phyloP scores from a whole-genome alignment of 805 yeast genomes.

The Kodamaea kakaduensis region DNA sequence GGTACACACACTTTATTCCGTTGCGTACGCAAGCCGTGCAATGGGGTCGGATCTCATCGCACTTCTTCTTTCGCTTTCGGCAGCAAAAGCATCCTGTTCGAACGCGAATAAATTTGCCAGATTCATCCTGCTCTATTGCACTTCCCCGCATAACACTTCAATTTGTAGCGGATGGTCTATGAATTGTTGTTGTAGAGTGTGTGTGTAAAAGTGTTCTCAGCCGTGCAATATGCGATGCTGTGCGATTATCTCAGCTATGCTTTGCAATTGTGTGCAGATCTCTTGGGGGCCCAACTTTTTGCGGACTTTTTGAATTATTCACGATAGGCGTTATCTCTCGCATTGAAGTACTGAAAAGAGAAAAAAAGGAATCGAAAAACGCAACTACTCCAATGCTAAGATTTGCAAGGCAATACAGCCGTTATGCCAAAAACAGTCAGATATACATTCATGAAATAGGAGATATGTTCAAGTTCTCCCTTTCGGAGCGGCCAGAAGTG shows the following conservation, averaged over 20 bases:
- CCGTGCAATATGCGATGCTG: no score
- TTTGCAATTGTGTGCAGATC: no score
- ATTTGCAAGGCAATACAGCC: constrained; percentile 6
- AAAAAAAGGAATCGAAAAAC: background rate
- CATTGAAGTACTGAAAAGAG: background rate
- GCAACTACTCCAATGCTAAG: background rate
- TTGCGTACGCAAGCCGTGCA: constrained; percentile 13
- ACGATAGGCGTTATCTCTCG: no score
- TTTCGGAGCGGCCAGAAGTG: constrained; percentile 11
- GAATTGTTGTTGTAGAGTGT: no score
- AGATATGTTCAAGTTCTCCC: constrained; percentile 10
- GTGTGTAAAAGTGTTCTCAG: no score
- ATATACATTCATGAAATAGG: constrained; percentile 11
- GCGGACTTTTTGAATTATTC: no score
- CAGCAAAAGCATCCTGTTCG: constrained; percentile 15
- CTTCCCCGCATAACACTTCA: no score
- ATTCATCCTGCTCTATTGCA: no score
- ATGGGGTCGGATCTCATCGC: constrained; percentile 14
- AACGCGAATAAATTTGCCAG: constrained; percentile 7
- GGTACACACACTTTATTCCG: constrained; percentile 12
- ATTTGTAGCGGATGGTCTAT: no score
- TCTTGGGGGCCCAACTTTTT: no score
- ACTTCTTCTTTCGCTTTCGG: constrained; percentile 16
- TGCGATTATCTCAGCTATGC: no score
- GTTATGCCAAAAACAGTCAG: constrained; percentile 8